A percentile compares a stretch with the other conserved stretches of the same genome.
Conservation (phyloP, 2,329 filamentous ascomycete genomes). For the Colletotrichum musicola region DNA sequence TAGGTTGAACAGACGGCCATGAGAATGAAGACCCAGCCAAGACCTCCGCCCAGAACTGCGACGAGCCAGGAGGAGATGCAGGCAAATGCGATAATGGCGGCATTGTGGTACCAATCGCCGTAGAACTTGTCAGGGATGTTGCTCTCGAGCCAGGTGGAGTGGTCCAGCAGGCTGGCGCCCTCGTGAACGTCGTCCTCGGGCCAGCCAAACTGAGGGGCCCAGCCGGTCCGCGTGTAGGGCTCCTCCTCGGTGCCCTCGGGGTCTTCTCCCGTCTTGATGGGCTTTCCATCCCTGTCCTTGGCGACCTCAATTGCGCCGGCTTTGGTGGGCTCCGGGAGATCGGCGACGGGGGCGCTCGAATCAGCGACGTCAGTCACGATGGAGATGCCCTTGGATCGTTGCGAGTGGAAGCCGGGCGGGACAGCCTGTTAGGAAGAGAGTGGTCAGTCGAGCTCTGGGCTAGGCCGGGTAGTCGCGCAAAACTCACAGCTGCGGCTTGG, state of each 20-base stretch:
- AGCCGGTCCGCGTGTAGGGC: conserved; percentile 74
- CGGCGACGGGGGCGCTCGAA: conserved; percentile 76
- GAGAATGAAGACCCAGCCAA: conserved; percentile 93
- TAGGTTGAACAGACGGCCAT: conserved; percentile 95
- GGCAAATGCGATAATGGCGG: conserved; percentile 92
- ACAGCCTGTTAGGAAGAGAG: conserved; percentile 61
- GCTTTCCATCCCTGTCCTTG: conserved; percentile 62
- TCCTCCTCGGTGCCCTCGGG: conserved; percentile 67
- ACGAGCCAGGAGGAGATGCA: conserved; percentile 92
- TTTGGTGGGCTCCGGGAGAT: conserved; percentile 81
- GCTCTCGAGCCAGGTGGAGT: conserved; percentile 87
- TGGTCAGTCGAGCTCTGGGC: conserved; percentile 31
- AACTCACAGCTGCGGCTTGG: conserved; percentile 80
- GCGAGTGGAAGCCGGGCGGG: conserved; percentile 73
- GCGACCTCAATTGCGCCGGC: conserved; percentile 72
- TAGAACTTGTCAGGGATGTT: conserved; percentile 90
- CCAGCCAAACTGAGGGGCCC: conserved; percentile 88
- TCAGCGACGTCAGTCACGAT: conserved; percentile 82
- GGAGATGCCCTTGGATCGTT: conserved; percentile 73
- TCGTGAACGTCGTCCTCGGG: conserved; percentile 68
- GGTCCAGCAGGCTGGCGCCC: conserved; percentile 81
- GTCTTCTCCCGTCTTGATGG: conserved; percentile 62
- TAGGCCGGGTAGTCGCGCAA: not conserved
- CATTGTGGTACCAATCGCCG: conserved; percentile 99
- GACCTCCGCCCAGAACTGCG: conserved; percentile 87